A percentile compares a stretch with the other conserved stretches of the same genome.
Conservation (phyloP, 23 red algal genomes). For the Rhodosorus marinus region DNA sequence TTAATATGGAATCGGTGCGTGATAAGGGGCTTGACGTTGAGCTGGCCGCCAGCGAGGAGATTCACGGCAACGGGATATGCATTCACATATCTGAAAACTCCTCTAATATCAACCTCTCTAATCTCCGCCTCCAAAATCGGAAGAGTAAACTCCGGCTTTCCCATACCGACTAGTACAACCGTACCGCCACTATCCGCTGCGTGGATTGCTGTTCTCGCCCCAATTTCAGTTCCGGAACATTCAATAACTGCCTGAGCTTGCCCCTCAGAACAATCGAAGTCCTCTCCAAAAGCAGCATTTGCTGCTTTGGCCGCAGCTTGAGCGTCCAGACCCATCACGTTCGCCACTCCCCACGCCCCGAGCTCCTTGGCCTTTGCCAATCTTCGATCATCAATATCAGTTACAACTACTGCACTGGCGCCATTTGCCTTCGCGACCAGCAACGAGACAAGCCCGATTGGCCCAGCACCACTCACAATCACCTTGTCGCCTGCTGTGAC, state of each 20-base stretch:
- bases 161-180: slow-evolving; percentile 63
- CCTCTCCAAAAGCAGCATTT: slow-evolving; percentile 1
- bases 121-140: slow-evolving; percentile 39
- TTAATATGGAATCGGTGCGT: slow-evolving; percentile 56
- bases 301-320: slow-evolving; percentile 19
- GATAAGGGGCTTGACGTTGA: slow-evolving; percentile 28
- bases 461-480: slow-evolving; percentile 46
- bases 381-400: slow-evolving; percentile 37
- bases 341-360: slow-evolving; percentile 29
- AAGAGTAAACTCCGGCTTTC: slow-evolving; percentile 12
- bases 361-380: slow-evolving; percentile 27
- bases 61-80: slow-evolving; percentile 38
- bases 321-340: slow-evolving; percentile 23
- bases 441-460: slow-evolving; percentile 49
- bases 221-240: slow-evolving; percentile 36
- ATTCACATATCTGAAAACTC: slow-evolving; percentile 69
- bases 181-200: slow-evolving; percentile 30
- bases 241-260: slow-evolving; percentile 10
- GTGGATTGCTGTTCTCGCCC: slow-evolving; percentile 18
- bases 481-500: slow-evolving; percentile 21
- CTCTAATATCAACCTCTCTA: slow-evolving; percentile 44
- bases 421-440: slow-evolving; percentile 50
- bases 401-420: slow-evolving; percentile 21
- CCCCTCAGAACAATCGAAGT: neutral
- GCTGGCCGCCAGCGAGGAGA: slow-evolving; percentile 18